Evolutionary conservation across 257 asterid species (phyloP), one percentile per base, ranked within the genome.

Genomic region (Schizonepeta tenuifolia): DNA sequence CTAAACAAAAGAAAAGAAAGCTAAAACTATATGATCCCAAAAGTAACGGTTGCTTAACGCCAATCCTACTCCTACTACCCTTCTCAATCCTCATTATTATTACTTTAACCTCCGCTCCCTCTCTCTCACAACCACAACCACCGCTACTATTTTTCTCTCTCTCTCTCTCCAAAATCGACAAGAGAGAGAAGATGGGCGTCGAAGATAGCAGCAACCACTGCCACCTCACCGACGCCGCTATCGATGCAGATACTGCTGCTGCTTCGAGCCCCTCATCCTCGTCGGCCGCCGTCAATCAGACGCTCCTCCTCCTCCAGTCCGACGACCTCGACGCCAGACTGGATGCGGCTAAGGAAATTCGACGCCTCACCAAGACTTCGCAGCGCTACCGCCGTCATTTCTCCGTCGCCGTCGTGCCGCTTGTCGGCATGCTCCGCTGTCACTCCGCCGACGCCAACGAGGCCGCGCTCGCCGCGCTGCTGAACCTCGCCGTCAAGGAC

Each of bases 361-460:
- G 98, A n/a, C 90, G 94, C 22, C 87, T 92, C 47, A 88, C 98
- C 14, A 88, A 85, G 87, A 90, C 96, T 12, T 92, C 96, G 49
- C 95, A 90, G 71, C 75, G 94, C 67, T 90, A 86, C 86, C 90
- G 98, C 11, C 98, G 96, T 13, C 85, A 85, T 71, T 92, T 93
- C 76, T 69, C 96, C 70, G 75, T 73, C 73, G 88, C 96, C 54
- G 89, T 89, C 14, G 75, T 55, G 9, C 83, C 95, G 2, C 96
- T 92, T 1, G 96, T 92, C 35, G 79, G 70, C 59, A 90, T 92
- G 98, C 96, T 92, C 65, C 62, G 82, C 68, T 81, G 70, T 56
- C 69, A 49, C 40, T 85, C 86, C 22, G 68, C 63, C 47, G 90
- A 86, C 17, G 82, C 90, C 18, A 87, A 81, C 68, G 91, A 87